Conservation (phyloP, 2,329 filamentous ascomycete species). For the Colletotrichum liaoningense region DNA sequence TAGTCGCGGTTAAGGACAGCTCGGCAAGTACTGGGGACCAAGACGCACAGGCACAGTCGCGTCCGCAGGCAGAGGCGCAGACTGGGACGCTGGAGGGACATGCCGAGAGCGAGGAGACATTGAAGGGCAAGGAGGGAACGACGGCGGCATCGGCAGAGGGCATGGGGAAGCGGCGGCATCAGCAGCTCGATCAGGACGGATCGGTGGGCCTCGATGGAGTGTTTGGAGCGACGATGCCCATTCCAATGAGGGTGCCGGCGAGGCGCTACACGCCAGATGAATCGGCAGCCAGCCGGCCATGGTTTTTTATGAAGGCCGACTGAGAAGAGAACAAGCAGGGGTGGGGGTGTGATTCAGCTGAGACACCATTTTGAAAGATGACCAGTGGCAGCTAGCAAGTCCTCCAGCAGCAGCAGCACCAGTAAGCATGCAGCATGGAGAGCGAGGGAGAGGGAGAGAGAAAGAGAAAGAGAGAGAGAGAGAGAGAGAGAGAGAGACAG, state of each 20-base stretch:
- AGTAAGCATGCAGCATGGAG: background rate
- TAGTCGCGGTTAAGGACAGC: slow-evolving; percentile 68
- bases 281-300: slow-evolving; percentile 45
- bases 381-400: background rate
- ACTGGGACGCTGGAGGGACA: slow-evolving; percentile 25
- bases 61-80: slow-evolving; percentile 30
- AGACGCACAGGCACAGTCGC: slow-evolving; percentile 31
- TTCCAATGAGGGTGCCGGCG: slow-evolving; percentile 74
- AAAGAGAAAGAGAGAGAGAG: background rate
- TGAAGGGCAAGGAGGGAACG: slow-evolving; percentile 20
- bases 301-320: slow-evolving; percentile 50
- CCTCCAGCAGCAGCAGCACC: background rate
- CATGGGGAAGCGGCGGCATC: slow-evolving; percentile 20
- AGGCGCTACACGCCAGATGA: slow-evolving; percentile 54
- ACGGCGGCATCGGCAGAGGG: background rate
- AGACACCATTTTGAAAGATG: slow-evolving; percentile 8
- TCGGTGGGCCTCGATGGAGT: slow-evolving; percentile 9
- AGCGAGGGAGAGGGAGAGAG: background rate
- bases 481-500: background rate
- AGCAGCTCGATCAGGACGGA: slow-evolving; percentile 19
- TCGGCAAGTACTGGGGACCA: slow-evolving; percentile 28
- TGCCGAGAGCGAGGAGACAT: slow-evolving; percentile 15
- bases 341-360: slow-evolving; percentile 11
- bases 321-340: slow-evolving; percentile 6
- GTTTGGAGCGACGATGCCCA: slow-evolving; percentile 57